phyloP scores from a whole-genome alignment of 352 stramenopile species.

The Globisporangium emineosum region DNA sequence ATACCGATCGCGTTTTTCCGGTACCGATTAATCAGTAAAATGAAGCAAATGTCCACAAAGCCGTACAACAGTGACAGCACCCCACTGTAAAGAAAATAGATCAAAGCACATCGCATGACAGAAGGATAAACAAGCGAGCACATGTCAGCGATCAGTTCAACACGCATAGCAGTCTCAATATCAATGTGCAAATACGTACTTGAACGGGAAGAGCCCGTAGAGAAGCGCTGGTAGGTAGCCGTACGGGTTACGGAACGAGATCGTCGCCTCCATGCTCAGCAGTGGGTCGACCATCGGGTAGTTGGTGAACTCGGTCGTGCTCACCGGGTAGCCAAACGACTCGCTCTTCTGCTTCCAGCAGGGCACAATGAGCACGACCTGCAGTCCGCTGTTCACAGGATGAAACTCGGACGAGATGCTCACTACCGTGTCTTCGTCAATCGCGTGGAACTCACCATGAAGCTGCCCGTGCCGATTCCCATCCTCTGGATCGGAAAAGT shows the following conservation, averaged over 20 bases:
- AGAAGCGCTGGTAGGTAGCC: slow-evolving; percentile 79
- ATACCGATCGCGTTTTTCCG: slow-evolving; percentile 70
- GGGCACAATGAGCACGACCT: slow-evolving; percentile 64
- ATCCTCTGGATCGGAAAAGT: slow-evolving; percentile 46
- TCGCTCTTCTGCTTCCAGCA: slow-evolving; percentile 86
- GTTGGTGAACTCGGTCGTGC: slow-evolving; percentile 54
- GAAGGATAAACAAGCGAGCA: background rate
- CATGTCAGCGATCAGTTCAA: slow-evolving; percentile 9
- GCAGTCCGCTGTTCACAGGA: slow-evolving; percentile 44
- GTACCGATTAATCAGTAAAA: slow-evolving; percentile 62
- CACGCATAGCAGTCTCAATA: background rate
- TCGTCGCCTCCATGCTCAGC: slow-evolving; percentile 51
- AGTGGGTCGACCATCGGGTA: slow-evolving; percentile 78
- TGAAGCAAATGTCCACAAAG: slow-evolving; percentile 64
- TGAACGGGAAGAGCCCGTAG: slow-evolving; percentile 83
- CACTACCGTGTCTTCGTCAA: slow-evolving; percentile 39
- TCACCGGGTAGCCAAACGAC: slow-evolving; percentile 75
- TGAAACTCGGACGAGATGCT: slow-evolving; percentile 49
- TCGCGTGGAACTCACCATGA: slow-evolving; percentile 52
- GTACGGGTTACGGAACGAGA: slow-evolving; percentile 80
- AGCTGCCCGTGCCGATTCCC: slow-evolving; percentile 43
- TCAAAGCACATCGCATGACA: background rate
- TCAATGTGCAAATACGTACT: slow-evolving; percentile 33
- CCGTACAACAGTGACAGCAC: slow-evolving; percentile 72
- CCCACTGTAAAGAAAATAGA: slow-evolving; percentile 35